Percentiles rank a stretch among this genome's conserved stretches.
Conservation (phyloP, 257 asterid species). For the Penstemon barbatus region DNA sequence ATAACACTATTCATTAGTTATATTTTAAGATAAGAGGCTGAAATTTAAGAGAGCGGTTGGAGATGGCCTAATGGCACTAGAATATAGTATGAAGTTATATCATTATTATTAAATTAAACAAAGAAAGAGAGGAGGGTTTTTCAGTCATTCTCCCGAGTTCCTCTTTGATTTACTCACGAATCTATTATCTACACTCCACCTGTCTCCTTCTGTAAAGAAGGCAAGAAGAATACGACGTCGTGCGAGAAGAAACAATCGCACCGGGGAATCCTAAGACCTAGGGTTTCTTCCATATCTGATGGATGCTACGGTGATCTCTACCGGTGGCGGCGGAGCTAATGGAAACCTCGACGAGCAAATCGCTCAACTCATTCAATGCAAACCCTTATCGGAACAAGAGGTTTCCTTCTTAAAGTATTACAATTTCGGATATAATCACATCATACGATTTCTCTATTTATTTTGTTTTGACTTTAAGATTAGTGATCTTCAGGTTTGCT, state of each 20-base stretch:
- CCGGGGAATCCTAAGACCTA: constrained; percentile 27
- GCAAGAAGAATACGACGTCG: constrained; percentile 38
- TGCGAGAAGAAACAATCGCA: constrained; percentile 22
- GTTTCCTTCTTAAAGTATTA: constrained; percentile 24
- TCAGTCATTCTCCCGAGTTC: constrained; percentile 24
- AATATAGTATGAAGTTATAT: no score
- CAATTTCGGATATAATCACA: no score
- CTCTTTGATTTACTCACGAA: constrained; percentile 31
- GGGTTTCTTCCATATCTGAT: constrained; percentile 30
- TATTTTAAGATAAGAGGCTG: no score
- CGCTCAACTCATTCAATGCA: constrained; percentile 85
- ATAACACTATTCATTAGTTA: no score
- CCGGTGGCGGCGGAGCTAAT: constrained; percentile 41
- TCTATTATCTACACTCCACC: constrained; percentile 29
- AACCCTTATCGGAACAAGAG: constrained; percentile 80
- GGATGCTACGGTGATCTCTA: constrained; percentile 56
- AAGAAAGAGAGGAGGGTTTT: constrained; percentile 13
- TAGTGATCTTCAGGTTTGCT: constrained; percentile 20
- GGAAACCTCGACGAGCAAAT: constrained; percentile 78
- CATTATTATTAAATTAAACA: neutral
- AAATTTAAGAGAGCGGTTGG: no score
- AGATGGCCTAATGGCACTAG: no score
- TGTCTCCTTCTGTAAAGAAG: constrained; percentile 9
- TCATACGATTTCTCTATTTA: neutral
- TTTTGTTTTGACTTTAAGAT: constrained; percentile 20